A percentile compares a stretch with the other conserved stretches of the same genome.
Evolutionary conservation across 208 protist genomes (phyloP).

Genomic region (Kentomonas sorsogonicus): DNA sequence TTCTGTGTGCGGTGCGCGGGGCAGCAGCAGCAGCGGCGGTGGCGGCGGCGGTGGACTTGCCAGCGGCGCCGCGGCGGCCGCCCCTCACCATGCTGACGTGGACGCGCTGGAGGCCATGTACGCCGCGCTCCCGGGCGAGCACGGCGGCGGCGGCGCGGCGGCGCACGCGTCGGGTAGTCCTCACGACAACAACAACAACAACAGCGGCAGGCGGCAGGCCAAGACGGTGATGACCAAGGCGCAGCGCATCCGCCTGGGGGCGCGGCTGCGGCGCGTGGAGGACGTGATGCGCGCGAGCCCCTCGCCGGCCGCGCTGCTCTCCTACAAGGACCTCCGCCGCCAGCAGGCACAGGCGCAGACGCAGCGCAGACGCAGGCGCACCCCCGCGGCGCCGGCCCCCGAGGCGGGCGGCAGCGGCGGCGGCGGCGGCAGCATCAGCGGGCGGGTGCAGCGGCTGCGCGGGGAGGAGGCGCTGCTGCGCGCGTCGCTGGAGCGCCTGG

Average conservation of each 20-base stretch:
- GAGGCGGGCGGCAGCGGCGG: too few relatives aligned
- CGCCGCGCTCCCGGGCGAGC: too few relatives aligned
- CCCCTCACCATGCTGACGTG: too few relatives aligned
- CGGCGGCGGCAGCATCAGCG: too few relatives aligned
- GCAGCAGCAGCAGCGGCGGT: neutral
- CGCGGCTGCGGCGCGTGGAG: conserved; percentile 20
- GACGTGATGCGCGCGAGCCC: conserved; percentile 21
- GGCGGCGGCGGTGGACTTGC: neutral
- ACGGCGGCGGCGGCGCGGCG: too few relatives aligned
- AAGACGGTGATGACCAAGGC: conserved; percentile 39
- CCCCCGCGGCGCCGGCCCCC: too few relatives aligned
- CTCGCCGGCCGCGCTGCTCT: conserved; percentile 32
- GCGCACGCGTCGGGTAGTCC: too few relatives aligned
- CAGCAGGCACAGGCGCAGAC: too few relatives aligned
- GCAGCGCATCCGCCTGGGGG: conserved; percentile 37
- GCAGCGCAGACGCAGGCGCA: too few relatives aligned
- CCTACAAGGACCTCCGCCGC: too few relatives aligned
- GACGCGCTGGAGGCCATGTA: too few relatives aligned
- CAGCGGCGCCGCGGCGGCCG: neutral
- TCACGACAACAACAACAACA: too few relatives aligned
- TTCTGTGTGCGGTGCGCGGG: neutral
- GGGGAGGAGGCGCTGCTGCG: conserved; percentile 51
- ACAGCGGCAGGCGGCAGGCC: neutral
- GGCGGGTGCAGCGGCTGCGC: conserved; percentile 40
- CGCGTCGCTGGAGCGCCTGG: conserved; percentile 45